Conservation (phyloP, 306 rosid genomes). For the Vicia sativa region DNA sequence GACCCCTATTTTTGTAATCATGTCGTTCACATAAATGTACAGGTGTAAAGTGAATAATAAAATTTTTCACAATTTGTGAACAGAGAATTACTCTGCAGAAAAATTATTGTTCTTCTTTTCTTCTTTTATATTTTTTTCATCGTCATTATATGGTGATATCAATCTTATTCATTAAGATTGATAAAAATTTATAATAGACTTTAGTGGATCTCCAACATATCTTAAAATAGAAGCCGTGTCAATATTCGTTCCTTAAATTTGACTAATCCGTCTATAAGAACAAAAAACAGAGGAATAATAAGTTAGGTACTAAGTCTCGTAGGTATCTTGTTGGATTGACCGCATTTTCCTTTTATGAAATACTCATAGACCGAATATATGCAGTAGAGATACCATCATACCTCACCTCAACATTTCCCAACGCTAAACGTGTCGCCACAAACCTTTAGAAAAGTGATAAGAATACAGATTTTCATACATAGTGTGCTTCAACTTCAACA, state of each 20-base stretch:
- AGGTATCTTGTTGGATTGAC: not conserved
- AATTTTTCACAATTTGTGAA: too few relatives aligned
- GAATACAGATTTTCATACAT: not conserved
- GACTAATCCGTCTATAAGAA: not conserved
- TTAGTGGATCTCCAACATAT: too few relatives aligned
- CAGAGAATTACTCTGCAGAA: too few relatives aligned
- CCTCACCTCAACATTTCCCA: not conserved
- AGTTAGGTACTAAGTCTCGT: not conserved
- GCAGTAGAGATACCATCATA: too few relatives aligned
- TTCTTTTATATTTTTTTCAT: too few relatives aligned
- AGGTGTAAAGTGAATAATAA: too few relatives aligned
- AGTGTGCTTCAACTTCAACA: not conserved
- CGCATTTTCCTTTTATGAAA: not conserved
- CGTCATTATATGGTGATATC: too few relatives aligned
- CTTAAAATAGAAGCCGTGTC: not conserved
- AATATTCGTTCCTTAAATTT: not conserved
- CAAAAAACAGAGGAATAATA: not conserved
- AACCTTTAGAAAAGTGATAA: constrained; percentile 6
- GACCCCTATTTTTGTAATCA: too few relatives aligned
- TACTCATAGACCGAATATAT: not conserved
- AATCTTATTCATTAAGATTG: too few relatives aligned
- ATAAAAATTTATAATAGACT: too few relatives aligned
- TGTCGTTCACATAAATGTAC: too few relatives aligned
- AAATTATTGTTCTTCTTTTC: too few relatives aligned
- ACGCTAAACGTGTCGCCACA: not conserved